Percentiles rank a stretch among this genome's conserved stretches.
Evolutionary conservation across 805 yeast species (phyloP).

Genomic region (Schwanniomyces yamadae): DNA sequence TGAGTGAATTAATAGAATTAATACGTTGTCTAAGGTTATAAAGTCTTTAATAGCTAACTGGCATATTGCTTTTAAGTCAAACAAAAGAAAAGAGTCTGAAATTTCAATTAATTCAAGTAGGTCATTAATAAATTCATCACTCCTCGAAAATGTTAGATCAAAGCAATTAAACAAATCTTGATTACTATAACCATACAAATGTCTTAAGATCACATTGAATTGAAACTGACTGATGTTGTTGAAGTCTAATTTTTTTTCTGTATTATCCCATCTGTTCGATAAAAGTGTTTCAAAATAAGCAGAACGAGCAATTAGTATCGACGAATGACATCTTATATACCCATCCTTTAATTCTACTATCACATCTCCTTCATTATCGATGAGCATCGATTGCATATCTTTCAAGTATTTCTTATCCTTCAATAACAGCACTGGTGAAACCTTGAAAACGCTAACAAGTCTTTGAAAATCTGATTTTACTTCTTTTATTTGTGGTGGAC

Average conservation of each 20-base stretch:
- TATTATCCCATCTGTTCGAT: slow-evolving; percentile 51
- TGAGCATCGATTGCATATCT: slow-evolving; percentile 16
- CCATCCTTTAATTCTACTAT: slow-evolving; percentile 48
- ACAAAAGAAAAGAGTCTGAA: slow-evolving; percentile 62
- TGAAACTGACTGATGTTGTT: slow-evolving; percentile 39
- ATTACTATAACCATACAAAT: slow-evolving; percentile 56
- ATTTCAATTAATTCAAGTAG: slow-evolving; percentile 59
- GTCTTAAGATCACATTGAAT: slow-evolving; percentile 51
- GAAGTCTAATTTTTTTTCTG: slow-evolving; percentile 34
- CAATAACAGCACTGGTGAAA: slow-evolving; percentile 22
- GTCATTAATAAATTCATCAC: slow-evolving; percentile 48
- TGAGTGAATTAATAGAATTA: slow-evolving; percentile 55
- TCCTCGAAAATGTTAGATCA: slow-evolving; percentile 15
- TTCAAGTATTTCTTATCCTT: slow-evolving; percentile 16
- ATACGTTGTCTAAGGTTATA: slow-evolving; percentile 59
- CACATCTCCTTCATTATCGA: slow-evolving; percentile 38
- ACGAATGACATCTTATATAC: slow-evolving; percentile 45
- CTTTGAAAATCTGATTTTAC: slow-evolving; percentile 28
- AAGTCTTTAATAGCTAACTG: slow-evolving; percentile 60
- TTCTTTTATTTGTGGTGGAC: slow-evolving; percentile 28
- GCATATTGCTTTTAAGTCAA: slow-evolving; percentile 57
- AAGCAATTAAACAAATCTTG: slow-evolving; percentile 37
- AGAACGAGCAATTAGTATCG: slow-evolving; percentile 54
- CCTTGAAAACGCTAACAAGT: slow-evolving; percentile 18
- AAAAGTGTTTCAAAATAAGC: slow-evolving; percentile 63